Conservation (phyloP, 2,329 filamentous ascomycete genomes). For the Trichoderma cornu-damae region DNA sequence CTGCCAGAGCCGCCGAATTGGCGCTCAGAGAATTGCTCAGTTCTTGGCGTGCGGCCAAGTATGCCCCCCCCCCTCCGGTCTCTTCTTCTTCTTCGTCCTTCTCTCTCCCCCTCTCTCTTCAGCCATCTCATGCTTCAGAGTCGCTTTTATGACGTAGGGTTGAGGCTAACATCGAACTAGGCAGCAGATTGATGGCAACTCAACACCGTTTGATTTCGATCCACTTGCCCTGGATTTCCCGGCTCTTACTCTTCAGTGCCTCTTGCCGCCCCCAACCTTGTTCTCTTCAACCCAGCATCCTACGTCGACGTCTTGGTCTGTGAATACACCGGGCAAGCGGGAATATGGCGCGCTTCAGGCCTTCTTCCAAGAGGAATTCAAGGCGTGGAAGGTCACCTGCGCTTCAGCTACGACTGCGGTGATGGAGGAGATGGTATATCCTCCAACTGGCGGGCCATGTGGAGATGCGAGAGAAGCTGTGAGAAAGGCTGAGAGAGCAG, state of each 20-base stretch:
- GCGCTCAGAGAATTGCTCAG: constrained; percentile 77
- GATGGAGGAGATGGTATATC: constrained; percentile 48
- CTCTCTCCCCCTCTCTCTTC: not conserved
- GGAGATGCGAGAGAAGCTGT: constrained; percentile 44
- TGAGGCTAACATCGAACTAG: constrained; percentile 33
- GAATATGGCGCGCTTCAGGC: constrained; percentile 68
- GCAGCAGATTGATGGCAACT: constrained; percentile 50
- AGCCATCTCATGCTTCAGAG: not conserved
- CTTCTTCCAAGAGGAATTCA: constrained; percentile 63
- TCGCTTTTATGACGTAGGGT: not conserved
- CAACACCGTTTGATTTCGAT: constrained; percentile 71
- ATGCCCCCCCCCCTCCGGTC: too few species aligned
- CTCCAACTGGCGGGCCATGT: constrained; percentile 37
- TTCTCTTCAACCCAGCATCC: constrained; percentile 77
- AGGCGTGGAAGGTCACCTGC: constrained; percentile 55
- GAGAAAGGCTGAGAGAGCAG: constrained; percentile 47
- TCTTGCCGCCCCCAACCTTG: constrained; percentile 74
- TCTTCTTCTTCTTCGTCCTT: not conserved
- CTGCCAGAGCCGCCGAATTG: constrained; percentile 75
- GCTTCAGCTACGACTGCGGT: constrained; percentile 45
- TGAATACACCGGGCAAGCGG: constrained; percentile 65
- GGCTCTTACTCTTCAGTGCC: constrained; percentile 72
- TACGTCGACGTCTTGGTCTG: constrained; percentile 73
- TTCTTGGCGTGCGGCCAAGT: constrained; percentile 80
- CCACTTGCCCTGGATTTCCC: constrained; percentile 82